phyloP scores from a whole-genome alignment of 2,329 filamentous ascomycete species.

The Bipolaris victoriae region DNA sequence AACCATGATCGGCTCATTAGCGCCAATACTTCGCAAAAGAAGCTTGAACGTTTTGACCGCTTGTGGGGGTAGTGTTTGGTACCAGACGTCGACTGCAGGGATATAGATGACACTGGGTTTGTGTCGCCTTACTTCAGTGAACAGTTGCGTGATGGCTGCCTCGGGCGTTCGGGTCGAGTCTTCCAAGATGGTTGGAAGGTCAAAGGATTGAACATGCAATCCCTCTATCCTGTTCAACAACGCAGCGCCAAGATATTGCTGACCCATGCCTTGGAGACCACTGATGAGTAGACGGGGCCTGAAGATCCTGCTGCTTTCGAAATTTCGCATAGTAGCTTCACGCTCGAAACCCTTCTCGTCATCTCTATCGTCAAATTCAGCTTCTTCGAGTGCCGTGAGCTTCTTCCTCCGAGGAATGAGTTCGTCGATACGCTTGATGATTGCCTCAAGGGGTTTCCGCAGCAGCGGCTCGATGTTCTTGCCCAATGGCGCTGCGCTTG shows the following conservation, averaged over 20 bases:
- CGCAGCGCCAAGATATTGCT: conserved; percentile 84
- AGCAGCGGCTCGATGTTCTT: conserved; percentile 82
- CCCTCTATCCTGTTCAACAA: conserved; percentile 91
- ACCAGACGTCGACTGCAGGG: conserved; percentile 89
- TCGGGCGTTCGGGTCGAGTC: conserved; percentile 83
- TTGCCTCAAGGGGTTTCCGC: conserved; percentile 70
- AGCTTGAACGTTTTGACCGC: conserved; percentile 81
- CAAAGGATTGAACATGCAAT: conserved; percentile 92
- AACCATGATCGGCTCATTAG: conserved; percentile 87
- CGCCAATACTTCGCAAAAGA: conserved; percentile 80
- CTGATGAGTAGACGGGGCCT: conserved; percentile 83
- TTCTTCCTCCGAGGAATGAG: conserved; percentile 85
- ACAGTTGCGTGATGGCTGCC: conserved; percentile 86
- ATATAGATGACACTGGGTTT: conserved; percentile 97
- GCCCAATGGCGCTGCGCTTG: conserved; percentile 80
- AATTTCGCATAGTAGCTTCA: conserved; percentile 73
- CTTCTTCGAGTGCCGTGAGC: conserved; percentile 88
- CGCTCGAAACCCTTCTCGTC: conserved; percentile 82
- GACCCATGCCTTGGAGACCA: conserved; percentile 89
- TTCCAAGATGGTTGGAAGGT: conserved; percentile 82
- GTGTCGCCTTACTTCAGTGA: conserved; percentile 89
- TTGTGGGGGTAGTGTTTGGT: conserved; percentile 67
- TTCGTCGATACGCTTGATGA: conserved; percentile 72
- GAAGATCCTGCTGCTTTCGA: conserved; percentile 87
- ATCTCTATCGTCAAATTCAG: conserved; percentile 87